Base-by-base conservation (phyloP, 2,329 filamentous ascomycete genomes). In the Calonectria fujianensis region DNA sequence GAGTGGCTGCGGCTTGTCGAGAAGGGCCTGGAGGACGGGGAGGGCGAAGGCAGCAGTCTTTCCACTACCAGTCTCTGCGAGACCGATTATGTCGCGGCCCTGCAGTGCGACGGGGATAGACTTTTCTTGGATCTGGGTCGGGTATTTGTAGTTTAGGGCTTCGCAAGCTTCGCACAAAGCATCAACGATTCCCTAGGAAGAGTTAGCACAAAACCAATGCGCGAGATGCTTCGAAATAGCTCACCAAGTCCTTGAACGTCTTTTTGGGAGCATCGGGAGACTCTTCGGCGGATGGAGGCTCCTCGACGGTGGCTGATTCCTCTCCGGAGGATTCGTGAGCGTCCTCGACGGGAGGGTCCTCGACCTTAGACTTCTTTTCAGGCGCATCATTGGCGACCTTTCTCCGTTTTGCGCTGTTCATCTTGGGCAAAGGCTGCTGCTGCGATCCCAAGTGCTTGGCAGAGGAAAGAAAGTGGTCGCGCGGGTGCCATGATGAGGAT, bases 1-100 rank as follows among this genome's bases (percentile, higher is more conserved):
- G 61, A 98, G 88, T 3, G 95, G 89, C 79, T 96, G 94, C 0
- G 96, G 96, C 80, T 96, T 95, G 71, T 97, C 94, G 86, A 98
- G 94, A 1, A 99, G 91, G 3, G 94, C 93, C 84, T 98, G 96
- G 3, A 99, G 90, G 50, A 99, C 97, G 0, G 97, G 97, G 3
- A 99, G 88, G 0, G 95, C 96, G 84, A 98, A 99, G 0, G 97
- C 96, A 9, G 96, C 96, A 0, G 97, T 98, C 88, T 98, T 99
- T 86, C 97, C 97, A 82, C 93, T 96, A 79, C 97, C 97, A 0
- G 97, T 99, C 86, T 99, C 96, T 39, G 97, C 97, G 67, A 98
- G 90, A 52, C 96, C 97, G 79, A 99, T 98, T 41, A 98, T 89
- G 84, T 98, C 97, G 81, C 95, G 92, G 68, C 94, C 93, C 81